phyloP scores from a whole-genome alignment of 108 stramenopile genomes.

The Craspedostauros australis region DNA sequence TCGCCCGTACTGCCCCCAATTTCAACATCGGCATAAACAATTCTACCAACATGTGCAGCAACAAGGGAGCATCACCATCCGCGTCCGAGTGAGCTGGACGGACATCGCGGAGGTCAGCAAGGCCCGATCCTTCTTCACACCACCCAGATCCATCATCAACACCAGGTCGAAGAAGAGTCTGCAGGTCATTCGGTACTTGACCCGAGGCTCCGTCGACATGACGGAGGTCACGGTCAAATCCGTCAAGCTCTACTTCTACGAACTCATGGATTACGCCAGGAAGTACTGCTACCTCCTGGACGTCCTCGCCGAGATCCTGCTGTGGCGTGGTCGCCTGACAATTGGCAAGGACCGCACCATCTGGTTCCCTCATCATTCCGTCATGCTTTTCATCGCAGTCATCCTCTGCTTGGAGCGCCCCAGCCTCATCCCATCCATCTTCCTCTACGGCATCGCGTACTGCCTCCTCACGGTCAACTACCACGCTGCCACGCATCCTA shows the following conservation, averaged over 20 bases:
- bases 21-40: not conserved
- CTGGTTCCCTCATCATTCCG: constrained; percentile 44
- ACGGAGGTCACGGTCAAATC: constrained; percentile 22
- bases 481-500: constrained; percentile 22
- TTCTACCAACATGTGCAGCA: not conserved
- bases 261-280: constrained; percentile 20
- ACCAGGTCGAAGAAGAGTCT: constrained; percentile 7
- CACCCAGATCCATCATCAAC: constrained; percentile 22
- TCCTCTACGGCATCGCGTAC: constrained; percentile 24
- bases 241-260: constrained; percentile 27
- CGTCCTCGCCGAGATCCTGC: constrained; percentile 19
- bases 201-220: constrained; percentile 37
- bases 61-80: constrained; percentile 24
- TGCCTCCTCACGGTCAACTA: constrained; percentile 26
- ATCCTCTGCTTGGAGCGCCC: constrained; percentile 21
- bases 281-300: constrained; percentile 32
- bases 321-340: constrained; percentile 38
- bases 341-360: constrained; percentile 4
- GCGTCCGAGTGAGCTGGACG: constrained; percentile 33
- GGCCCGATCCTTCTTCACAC: constrained; percentile 10
- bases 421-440: constrained; percentile 13
- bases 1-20: no score
- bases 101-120: constrained; percentile 9
- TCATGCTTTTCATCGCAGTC: constrained; percentile 18
- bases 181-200: constrained; percentile 39